Evolutionary conservation across 1,284 basidiomycete genomes (phyloP), one percentile per base, ranked within the genome.

Genomic region (Rhodotorula sp.): DNA sequence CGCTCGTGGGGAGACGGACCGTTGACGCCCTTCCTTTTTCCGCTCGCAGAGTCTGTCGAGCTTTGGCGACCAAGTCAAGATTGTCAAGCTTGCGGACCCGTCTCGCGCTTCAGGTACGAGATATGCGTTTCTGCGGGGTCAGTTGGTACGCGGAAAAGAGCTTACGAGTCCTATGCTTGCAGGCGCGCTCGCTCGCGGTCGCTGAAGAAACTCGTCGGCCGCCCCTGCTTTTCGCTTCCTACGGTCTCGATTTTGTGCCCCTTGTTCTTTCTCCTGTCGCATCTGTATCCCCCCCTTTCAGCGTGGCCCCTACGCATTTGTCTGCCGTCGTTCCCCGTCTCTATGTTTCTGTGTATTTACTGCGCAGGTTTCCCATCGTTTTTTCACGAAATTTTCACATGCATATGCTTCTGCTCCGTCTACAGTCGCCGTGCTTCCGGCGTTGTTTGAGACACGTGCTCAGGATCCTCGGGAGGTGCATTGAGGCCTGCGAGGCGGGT

Each of bases 81-180:
- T 73, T 29, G 62, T n/a, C 60, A 71, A 71, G 69, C 53, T 75
- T 53, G 64, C 44, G 22, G 71, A 75, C 54, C 74, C 74, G 33
- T 64, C 67, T 26, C 59, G 74, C 22, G 42, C 44, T 20, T 46
- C 65, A 29, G 73, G 73, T 69, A 37, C 57, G 64, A 17, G 30
- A 20, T 30, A n/a, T 5, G 22, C 14, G 5, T 22, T 29, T 4
- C 53, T 24, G 24, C 42, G 15, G 3, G n/a, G n/a, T n/a, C n/a
- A n/a, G n/a, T n/a, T 42, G 12, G n/a, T 18, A 20, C 29, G 7
- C 4, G 29, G 7, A 2, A 24, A 10, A 8, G 0, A 10, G 46
- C 29, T 48, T 42, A 42, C 17, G 37, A 42, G 2, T 53, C 0
- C 20, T 15, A 12, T 18, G 20, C 30, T 17, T 15, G 26, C 60